A percentile compares a stretch with the other conserved stretches of the same genome.
phyloP scores from a whole-genome alignment of 148 eudicot species.

The Cornus kousa region DNA sequence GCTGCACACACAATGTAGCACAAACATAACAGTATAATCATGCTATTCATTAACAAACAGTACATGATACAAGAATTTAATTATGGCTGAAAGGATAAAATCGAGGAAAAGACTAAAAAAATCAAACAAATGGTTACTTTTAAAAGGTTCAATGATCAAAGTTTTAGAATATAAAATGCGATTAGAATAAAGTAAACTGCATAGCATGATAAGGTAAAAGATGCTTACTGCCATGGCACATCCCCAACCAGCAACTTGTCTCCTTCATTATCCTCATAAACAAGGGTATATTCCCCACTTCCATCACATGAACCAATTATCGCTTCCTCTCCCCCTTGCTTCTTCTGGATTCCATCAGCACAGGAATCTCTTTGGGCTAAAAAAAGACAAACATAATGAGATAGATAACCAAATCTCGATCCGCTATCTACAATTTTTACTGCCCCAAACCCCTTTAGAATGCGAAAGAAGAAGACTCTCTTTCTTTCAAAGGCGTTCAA shows the following conservation, averaged over 20 bases:
- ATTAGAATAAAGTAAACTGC: not conserved
- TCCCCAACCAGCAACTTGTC: conserved; percentile 99
- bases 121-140: not conserved
- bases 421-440: not conserved
- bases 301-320: conserved; percentile 71
- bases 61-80: not conserved
- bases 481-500: no score
- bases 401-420: not conserved
- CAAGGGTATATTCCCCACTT: conserved; percentile 94
- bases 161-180: not conserved
- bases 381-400: not conserved
- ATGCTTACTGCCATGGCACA: conserved; percentile 99
- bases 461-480: no score
- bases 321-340: conserved; percentile 45
- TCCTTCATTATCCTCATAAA: conserved; percentile 96
- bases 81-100: not conserved
- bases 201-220: conserved; percentile 11
- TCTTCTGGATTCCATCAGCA: conserved; percentile 36
- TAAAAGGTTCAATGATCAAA: not conserved
- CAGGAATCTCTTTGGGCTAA: conserved; percentile 70
- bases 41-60: no score
- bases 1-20: no score
- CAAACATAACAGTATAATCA: no score
- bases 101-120: not conserved
- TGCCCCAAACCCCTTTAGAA: no score